Evolutionary conservation across 495 filamentous ascomycete genomes (phyloP), one percentile per base, ranked within the genome.

Genomic region (Rostrohypoxylon terebratum): DNA sequence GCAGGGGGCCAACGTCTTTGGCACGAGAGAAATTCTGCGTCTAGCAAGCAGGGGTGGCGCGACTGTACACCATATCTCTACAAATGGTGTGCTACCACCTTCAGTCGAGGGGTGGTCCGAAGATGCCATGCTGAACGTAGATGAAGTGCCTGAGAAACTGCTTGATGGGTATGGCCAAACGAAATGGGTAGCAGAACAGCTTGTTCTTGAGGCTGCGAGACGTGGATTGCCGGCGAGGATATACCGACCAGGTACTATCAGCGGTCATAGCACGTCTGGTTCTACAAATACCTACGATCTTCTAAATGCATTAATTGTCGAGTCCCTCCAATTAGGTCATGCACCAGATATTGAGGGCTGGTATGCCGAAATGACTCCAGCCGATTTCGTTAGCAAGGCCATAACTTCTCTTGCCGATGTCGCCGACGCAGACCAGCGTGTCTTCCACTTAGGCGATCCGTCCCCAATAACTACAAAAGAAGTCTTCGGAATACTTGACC

Each of bases 361-460:
- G 89, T 85, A 87, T 28, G 88, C 88, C 0, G 90, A 92, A 78
- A 91, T 91, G 89, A 91, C 90, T 2, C 90, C 90, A 0, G 90
- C 90, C 2, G 89, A 92, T 77, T 91, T 91, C 60, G 87, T 91
- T 60, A 90, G 87, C 77, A 87, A 87, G 68, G 84, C 87, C 0
- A 90, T 92, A 63, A 75, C 90, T 33, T 84, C 88, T 42, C 84
- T 91, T 51, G 81, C 85, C 40, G 85, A 87, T 11, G 82, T 89
- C 45, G 84, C 79, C 0, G 75, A 86, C 11, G 79, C 81, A 9
- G 79, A 86, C 14, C 87, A 89, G 66, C 82, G 80, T 0, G 77
- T 91, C 18, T 90, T 90, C 80, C 90, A 92, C 66, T 79, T 92
- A 0, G 89, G 90, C 8, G 89, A 92, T 63, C 86, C 90, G n/a